A percentile compares a stretch with the other conserved stretches of the same genome.
phyloP scores from a whole-genome alignment of 805 yeast genomes.

The Candida ipomoeae region DNA sequence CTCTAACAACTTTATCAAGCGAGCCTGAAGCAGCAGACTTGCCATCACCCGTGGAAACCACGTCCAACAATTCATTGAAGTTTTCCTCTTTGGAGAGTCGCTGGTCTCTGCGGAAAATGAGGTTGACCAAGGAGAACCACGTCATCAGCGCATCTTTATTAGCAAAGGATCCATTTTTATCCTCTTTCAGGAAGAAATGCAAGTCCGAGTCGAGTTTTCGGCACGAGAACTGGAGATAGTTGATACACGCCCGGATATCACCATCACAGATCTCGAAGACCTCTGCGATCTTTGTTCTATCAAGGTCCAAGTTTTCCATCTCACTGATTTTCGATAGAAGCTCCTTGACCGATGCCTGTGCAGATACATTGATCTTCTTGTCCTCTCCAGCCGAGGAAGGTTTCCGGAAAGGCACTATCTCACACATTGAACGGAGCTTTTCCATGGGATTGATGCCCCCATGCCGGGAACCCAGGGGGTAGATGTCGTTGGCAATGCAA shows the following conservation, averaged over 20 bases:
- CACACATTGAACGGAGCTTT: slow-evolving; percentile 67
- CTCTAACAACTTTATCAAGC: slow-evolving; percentile 61
- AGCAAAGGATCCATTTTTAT: background rate
- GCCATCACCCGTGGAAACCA: slow-evolving; percentile 40
- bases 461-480: slow-evolving; percentile 29
- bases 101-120: slow-evolving; percentile 53
- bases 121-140: slow-evolving; percentile 65
- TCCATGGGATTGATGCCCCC: slow-evolving; percentile 55
- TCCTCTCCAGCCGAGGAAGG: slow-evolving; percentile 32
- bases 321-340: slow-evolving; percentile 46
- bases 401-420: slow-evolving; percentile 61
- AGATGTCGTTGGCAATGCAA: slow-evolving; percentile 86
- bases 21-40: slow-evolving; percentile 38
- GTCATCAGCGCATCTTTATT: slow-evolving; percentile 59
- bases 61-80: slow-evolving; percentile 43
- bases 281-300: slow-evolving; percentile 53
- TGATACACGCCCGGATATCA: slow-evolving; percentile 82
- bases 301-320: slow-evolving; percentile 48
- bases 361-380: slow-evolving; percentile 23
- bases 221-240: slow-evolving; percentile 66
- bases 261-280: slow-evolving; percentile 69
- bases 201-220: slow-evolving; percentile 15
- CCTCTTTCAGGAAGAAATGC: slow-evolving; percentile 1
- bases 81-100: slow-evolving; percentile 44
- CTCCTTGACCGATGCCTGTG: slow-evolving; percentile 35